Conservation (phyloP, 176 grass and related monocot species). For the Pharus latifolius region DNA sequence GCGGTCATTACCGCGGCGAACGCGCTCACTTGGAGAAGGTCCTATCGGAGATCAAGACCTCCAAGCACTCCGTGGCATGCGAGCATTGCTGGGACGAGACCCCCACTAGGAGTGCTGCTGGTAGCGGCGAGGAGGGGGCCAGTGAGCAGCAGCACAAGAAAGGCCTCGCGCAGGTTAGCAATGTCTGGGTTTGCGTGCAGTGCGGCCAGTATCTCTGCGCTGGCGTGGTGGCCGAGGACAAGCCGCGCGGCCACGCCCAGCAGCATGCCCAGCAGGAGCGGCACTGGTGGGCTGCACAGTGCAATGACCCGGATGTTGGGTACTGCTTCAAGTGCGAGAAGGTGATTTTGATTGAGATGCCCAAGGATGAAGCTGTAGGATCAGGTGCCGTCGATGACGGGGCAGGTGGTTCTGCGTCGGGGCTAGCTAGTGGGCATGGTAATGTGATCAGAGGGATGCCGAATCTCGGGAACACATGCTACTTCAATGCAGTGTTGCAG, state of each 20-base stretch:
- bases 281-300: constrained; percentile 46
- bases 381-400: background rate
- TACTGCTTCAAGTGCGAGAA: constrained; percentile 59
- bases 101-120: background rate
- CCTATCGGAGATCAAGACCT: constrained; percentile 3
- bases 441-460: constrained; percentile 51
- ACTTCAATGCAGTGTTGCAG: constrained; percentile 69
- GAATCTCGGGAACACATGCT: constrained; percentile 67
- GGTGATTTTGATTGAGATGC: background rate
- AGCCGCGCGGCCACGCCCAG: constrained; percentile 53
- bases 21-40: constrained; percentile 13
- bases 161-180: background rate
- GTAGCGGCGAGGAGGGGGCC: background rate
- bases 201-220: constrained; percentile 35
- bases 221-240: background rate
- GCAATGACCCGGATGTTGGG: constrained; percentile 9
- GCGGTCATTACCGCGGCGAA: constrained; percentile 25
- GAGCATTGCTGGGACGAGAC: background rate
- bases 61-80: constrained; percentile 3
- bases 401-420: background rate
- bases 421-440: background rate
- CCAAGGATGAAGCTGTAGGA: background rate
- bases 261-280: constrained; percentile 33
- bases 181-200: constrained; percentile 54
- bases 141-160: constrained; percentile 19